Evolutionary conservation across 305 asterid genomes (phyloP).

Genomic region (Stenogyne calaminthoides): DNA sequence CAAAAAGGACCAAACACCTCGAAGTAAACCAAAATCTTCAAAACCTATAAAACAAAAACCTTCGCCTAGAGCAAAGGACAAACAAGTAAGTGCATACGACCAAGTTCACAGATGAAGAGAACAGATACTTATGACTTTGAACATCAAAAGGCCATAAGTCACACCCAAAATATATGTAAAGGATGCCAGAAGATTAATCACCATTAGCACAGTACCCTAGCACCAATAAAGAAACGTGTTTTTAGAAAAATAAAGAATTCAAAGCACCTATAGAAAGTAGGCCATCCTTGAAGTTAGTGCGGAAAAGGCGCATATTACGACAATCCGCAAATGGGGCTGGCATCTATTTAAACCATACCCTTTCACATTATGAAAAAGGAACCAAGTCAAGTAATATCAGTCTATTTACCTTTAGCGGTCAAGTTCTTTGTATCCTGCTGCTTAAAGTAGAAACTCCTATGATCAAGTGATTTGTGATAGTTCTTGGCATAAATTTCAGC

Average conservation of each 20-base stretch:
- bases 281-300: constrained; percentile 9
- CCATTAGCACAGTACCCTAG: constrained; percentile 1
- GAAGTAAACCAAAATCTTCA: neutral
- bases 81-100: constrained; percentile 12
- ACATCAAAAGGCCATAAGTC: constrained; percentile 13
- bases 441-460: constrained; percentile 96
- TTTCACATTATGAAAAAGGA: constrained; percentile 28
- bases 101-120: constrained; percentile 18
- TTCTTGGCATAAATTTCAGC: constrained; percentile 92
- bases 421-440: constrained; percentile 97
- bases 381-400: constrained; percentile 29
- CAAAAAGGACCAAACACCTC: constrained; percentile 22
- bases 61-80: constrained; percentile 1
- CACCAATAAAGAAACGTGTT: neutral
- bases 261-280: constrained; percentile 1
- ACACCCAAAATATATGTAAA: constrained; percentile 10
- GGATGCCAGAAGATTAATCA: constrained; percentile 20
- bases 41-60: constrained; percentile 22
- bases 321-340: constrained; percentile 25
- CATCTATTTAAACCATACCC: constrained; percentile 22
- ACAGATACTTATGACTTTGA: constrained; percentile 18
- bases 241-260: constrained; percentile 11
- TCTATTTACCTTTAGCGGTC: constrained; percentile 87
- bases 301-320: constrained; percentile 7
- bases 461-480: constrained; percentile 99